Base-by-base conservation (phyloP, 192 early-diverging fungal species). In the Podila verticillata region DNA sequence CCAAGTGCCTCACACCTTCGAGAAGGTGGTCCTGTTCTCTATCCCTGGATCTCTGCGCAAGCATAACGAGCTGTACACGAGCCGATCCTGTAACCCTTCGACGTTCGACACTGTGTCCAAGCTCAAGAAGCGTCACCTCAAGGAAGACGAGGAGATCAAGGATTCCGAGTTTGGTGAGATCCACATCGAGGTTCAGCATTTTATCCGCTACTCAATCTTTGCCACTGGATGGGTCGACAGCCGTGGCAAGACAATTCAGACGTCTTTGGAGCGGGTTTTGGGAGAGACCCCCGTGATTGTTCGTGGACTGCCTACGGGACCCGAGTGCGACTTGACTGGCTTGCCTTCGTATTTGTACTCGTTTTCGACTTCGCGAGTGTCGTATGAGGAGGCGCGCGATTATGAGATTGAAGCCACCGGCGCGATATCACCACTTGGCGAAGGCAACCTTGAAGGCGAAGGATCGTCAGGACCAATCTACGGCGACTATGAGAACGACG, bases 121-220 rank as follows among this genome's bases (percentile, higher is more conserved):
- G 17, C 69, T 66, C 29, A 77, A 58, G 57, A 77, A 57, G 58
- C 47, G 60, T 9, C 77, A 68, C 5, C 35, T 68, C 17, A 63
- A 80, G 61, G 66, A 68, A 56, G 70, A 80, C 9, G 29, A 28
- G 20, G 70, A 66, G n/a, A 72, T 72, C 48, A 66, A 64, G 44
- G 77, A 80, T 48, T 49, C 65, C 13, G 77, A 80, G 28, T 80
- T 80, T 72, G 77, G 77, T 10, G 77, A 80, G 61, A 32, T 80
- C 30, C 51, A 35, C 15, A 68, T 80, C 47, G 77, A 80, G 57
- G 35, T 80, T 26, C 77, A 80, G 48, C 77, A 80, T 28, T 80
- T 80, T 68, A 67, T 80, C 35, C 77, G 77, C 31, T 80, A 72
- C 44, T 80, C 77, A 3, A 0, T 80, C 32, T 68, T 72, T 68